Base-by-base conservation (phyloP, 2,329 filamentous ascomycete genomes). In the Kalmusia sp. region DNA sequence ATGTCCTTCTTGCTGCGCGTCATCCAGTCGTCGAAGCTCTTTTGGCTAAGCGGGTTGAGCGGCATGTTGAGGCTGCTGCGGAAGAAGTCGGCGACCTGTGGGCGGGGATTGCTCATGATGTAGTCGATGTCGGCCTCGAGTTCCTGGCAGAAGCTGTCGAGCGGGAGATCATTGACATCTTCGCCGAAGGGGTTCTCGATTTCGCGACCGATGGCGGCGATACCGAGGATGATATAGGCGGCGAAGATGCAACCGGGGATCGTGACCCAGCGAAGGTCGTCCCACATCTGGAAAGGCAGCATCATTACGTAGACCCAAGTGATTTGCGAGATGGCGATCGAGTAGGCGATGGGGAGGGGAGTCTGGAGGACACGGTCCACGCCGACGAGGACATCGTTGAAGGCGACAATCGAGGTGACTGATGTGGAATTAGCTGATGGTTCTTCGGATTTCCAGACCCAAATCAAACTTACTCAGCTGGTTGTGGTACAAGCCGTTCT, bases 171-270 rank as follows among this genome's bases (percentile, higher is more conserved):
- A 70, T 95, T 95, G 64, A 93, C 90, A 62, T 95, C 91, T 60
- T 87, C 81, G 53, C 91, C 91, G 72, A 95, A 95, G 14, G 91
- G 91, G 69, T 95, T 92, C 74, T 95, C 91, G 59, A 95, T 89
- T 76, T 95, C 91, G 62, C 85, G 85, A 34, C 91, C 91, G 64
- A 95, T 93, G 61, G 84, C 81, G 2, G 85, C 82, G 40, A 96
- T 84, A 33, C 90, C 90, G 59, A 95, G 84, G 71, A 96, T 93
- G 65, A 95, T 95, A 75, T 93, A 95, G 4, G 89, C 87, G 5
- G 87, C 88, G 57, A 74, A 72, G 22, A 93, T 79, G 48, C 88
- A 89, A 28, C 87, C 91, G 0, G 91, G 91, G 63, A 96, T 93
- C 2, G 91, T 88, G 59, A 92, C 82, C 87, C 88, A 95, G 6